Evolutionary conservation across 352 stramenopile genomes (phyloP), one percentile per base, ranked within the genome.

Genomic region (Bremia lactucae): DNA sequence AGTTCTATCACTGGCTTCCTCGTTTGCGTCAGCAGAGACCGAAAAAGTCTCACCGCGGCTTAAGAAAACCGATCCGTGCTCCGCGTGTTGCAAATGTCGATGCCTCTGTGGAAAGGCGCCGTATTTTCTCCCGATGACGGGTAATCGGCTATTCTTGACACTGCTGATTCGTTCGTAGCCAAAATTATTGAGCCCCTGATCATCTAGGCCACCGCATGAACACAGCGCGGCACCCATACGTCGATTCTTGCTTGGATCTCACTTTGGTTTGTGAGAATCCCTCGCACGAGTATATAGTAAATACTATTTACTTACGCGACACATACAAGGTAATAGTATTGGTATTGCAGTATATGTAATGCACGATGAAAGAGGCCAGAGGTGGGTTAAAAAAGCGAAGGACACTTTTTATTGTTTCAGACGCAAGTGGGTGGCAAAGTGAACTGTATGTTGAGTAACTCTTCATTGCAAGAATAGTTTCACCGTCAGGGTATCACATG

Each of bases 31-130:
- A 24, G 76, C 68, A 11, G 68, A 80, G 31, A 80, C 46, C 41
- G 62, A 62, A 51, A 74, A 74, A 18, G 68, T 80, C 59, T 80
- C 68, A 9, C 65, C 68, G 28, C 65, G 68, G 31, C 65, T 77
- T 11, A 71, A 50, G 16, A 71, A 47, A 11, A 69, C 42, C 26
- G 62, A 73, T 21, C 48, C 54, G 42, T 68, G 58, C 26, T 65
- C 47, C 13, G 48, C 43, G 13, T 64, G 50, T 42, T 65, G 54
- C 15, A 62, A 28, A 15, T 68, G 59, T 6, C 57, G 54, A 19
- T 59, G 55, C 29, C 59, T 65, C n/a, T 49, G 43, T 23, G 50
- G 55, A 31, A 63, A 58, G 25, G 49, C 58, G 33, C 58, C 49
- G 34, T 68, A 72, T 26, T 62, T 65, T 20, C 55, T 49, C 29